Evolutionary conservation across 2,329 filamentous ascomycete species (phyloP).

Genomic region (Daldinia sp.): DNA sequence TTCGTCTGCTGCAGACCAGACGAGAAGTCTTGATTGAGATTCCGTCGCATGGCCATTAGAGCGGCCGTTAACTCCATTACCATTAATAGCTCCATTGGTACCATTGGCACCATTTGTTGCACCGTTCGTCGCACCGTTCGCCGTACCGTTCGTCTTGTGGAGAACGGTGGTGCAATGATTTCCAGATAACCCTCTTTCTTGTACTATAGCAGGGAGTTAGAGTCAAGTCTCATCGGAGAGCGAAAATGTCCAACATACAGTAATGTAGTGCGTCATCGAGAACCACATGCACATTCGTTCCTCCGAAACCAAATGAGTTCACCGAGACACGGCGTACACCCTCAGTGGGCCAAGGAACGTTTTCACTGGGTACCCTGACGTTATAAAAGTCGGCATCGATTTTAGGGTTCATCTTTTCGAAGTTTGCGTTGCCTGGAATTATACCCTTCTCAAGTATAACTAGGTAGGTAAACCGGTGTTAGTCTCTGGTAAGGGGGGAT

Average conservation of each 20-base stretch:
- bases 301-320: constrained; percentile 45
- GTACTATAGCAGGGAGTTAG: constrained; percentile 11
- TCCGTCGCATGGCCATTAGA: constrained; percentile 40
- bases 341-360: constrained; percentile 45
- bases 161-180: constrained; percentile 33
- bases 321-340: constrained; percentile 47
- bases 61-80: not conserved
- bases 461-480: constrained; percentile 13
- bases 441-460: constrained; percentile 44
- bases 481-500: not conserved
- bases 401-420: constrained; percentile 41
- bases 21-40: constrained; percentile 37
- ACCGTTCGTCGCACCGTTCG: constrained; percentile 42
- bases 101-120: constrained; percentile 1
- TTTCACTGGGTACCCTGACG: constrained; percentile 37
- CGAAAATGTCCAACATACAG: not conserved
- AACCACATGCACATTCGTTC: constrained; percentile 41
- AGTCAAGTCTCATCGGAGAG: not conserved
- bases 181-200: constrained; percentile 22
- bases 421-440: constrained; percentile 45
- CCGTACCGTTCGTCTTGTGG: constrained; percentile 21
- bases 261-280: constrained; percentile 41
- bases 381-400: constrained; percentile 41
- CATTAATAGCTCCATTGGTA: constrained; percentile 4
- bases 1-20: constrained; percentile 45